A percentile compares a stretch with the other conserved stretches of the same genome.
phyloP scores from a whole-genome alignment of 805 yeast species.

The Hanseniaspora nectarophila region DNA sequence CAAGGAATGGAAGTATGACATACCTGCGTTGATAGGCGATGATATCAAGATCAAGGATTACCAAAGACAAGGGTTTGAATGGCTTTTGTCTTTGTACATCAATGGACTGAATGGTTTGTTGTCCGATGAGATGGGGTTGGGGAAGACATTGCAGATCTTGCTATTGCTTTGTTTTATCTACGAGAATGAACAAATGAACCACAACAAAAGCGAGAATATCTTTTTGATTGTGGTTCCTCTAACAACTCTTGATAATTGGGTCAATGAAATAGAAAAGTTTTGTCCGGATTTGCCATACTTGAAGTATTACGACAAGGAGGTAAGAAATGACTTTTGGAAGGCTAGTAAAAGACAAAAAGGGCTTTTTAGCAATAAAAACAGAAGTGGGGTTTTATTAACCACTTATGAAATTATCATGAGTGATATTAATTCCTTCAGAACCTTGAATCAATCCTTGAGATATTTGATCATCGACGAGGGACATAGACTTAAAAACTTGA shows the following conservation, averaged over 20 bases:
- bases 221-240: constrained; percentile 70
- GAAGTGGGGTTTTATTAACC: constrained; percentile 51
- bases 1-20: constrained; percentile 25
- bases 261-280: constrained; percentile 54
- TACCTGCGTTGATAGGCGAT: constrained; percentile 39
- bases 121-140: constrained; percentile 97
- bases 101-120: constrained; percentile 90
- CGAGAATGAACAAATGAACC: constrained; percentile 49
- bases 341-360: background rate
- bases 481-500: constrained; percentile 75
- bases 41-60: constrained; percentile 64
- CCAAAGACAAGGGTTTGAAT: constrained; percentile 80
- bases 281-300: constrained; percentile 58
- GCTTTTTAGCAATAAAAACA: constrained; percentile 6
- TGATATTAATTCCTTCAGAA: constrained; percentile 47
- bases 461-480: constrained; percentile 91
- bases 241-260: constrained; percentile 82
- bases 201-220: constrained; percentile 41
- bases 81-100: constrained; percentile 80
- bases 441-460: constrained; percentile 46
- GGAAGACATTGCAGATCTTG: constrained; percentile 84
- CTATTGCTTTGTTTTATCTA: constrained; percentile 62
- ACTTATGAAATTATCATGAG: constrained; percentile 70
- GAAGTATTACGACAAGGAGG: constrained; percentile 53
- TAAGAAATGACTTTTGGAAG: constrained; percentile 28